Evolutionary conservation across 202 grass and related monocot species (phyloP), one percentile per base, ranked within the genome.

Genomic region (Saccharum hybrid): DNA sequence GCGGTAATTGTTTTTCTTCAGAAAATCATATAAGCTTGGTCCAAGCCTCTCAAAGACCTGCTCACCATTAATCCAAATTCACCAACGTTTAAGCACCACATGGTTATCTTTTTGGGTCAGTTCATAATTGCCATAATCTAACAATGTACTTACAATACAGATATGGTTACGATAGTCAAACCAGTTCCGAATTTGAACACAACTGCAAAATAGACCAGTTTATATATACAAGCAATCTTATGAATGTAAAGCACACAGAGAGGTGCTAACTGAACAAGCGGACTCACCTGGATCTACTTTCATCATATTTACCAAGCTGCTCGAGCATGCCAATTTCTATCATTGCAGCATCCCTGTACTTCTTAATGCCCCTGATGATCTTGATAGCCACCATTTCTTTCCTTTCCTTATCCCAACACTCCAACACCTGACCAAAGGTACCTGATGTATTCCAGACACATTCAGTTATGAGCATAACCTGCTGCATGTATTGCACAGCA

Each of bases 21-120:
- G 93, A 89, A 92, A 96, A 92, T 99, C 96, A 77, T 93, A 96
- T 91, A 99, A 96, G 88, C 93, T 99, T 82, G 96, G 93, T 51
- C 96, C 96, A 93, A 99, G 93, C 96, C 91, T 99, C 96, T 99
- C 96, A 96, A 91, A 99, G 74, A 99, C 93, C 96, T 99, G 96
- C 92, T 68, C 87, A 90, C 88, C 90, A 95, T 88, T 90, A 82
- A 96, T 93, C 69, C 82, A 86, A 90, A 96, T 93, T 93, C 83
- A 93, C 87, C 77, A 93, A 84, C 45, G 76, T 88, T 88, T 96
- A 88, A 90, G 82, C 36, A 82, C 88, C 83, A 83, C 46, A 85
- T 12, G 80, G 56, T 76, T 61, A 87, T 87, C 68, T 82, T 40
- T 72, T 86, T 68, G 22, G 66, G 79, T 89, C 81, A 96, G 83